Base-by-base conservation (phyloP, 768 basidiomycete species). In the Gloeophyllum trabeum region DNA sequence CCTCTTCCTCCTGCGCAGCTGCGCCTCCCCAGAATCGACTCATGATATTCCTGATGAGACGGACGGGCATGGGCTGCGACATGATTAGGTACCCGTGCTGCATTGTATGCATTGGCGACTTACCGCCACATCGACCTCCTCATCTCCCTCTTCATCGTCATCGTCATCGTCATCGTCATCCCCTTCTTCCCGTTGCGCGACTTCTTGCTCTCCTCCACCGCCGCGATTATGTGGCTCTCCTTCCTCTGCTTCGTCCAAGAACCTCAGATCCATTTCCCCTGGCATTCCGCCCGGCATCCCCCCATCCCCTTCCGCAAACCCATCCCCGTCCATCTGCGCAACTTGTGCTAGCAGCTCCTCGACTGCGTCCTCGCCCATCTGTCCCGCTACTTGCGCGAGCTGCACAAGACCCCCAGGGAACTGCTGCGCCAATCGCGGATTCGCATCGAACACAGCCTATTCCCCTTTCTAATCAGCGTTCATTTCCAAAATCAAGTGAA, bases 361-460 rank as follows among this genome's bases (percentile, higher is more conserved):
- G 43, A 84, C 67, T 46, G 73, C 60, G 48, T 77, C 69, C 18
- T 54, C 54, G 4, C 54, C 56, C 38, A 57, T 43, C 48, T 61
- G 51, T 24, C 56, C 73, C 30, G 73, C 61, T 54, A 69, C 59
- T 54, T 78, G 73, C 18, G 72, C 70, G 48, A 83, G 76, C 51
- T 81, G 73, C 18, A 75, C 58, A n/a, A 81, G 58, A 1, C 81
- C 82, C 0, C 75, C 81, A 0, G 75, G 80, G 44, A 83, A 75
- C 46, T 73, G 70, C 24, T 64, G 65, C 13, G 65, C 68, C 10
- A 87, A 57, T 7, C 61, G 58, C 5, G 76, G 74, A 48, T 76
- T 62, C 18, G 67, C 80, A 42, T 74, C 70, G 45, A 74, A 79
- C 44, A 81, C 65, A 7, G 59, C 74, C 68, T 70, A 19, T 22